These are phyloP conservation scores for Boletus sensibilis DNA, from an alignment of 768 basidiomycete genomes.

Conservation along the genomic window DNA sequence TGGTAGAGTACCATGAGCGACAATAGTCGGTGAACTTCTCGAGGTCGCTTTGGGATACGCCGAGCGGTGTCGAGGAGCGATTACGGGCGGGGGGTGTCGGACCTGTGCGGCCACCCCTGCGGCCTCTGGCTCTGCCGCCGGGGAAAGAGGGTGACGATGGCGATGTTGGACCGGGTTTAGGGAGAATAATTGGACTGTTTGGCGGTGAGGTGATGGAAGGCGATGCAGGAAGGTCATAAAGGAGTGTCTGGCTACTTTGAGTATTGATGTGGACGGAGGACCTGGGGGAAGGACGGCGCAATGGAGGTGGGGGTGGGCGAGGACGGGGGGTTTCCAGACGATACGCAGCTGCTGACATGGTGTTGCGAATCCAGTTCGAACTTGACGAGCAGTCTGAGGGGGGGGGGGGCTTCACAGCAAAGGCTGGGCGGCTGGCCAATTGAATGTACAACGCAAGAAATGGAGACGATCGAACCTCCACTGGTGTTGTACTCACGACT, in stretches of 20 bases:
- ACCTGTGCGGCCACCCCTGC: conserved; percentile 47
- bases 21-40: conserved; percentile 78
- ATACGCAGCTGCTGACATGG: conserved; percentile 63
- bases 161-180: conserved; percentile 43
- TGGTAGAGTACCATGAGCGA: conserved; percentile 62
- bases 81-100: conserved; percentile 55
- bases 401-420: background rate
- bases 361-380: conserved; percentile 38
- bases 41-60: conserved; percentile 62
- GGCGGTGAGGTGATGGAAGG: conserved; percentile 54
- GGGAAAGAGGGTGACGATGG: conserved; percentile 60
- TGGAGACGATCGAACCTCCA: conserved; percentile 5
- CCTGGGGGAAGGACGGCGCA: conserved; percentile 50
- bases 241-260: conserved; percentile 58
- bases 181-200: conserved; percentile 45
- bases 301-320: conserved; percentile 55
- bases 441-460: conserved; percentile 23
- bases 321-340: conserved; percentile 63
- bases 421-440: conserved; percentile 16
- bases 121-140: conserved; percentile 46
- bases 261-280: conserved; percentile 43
- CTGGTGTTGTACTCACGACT: conserved; percentile 5
- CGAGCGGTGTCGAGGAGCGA: conserved; percentile 70
- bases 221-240: conserved; percentile 72
- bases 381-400: conserved; percentile 9